phyloP scores from a whole-genome alignment of 2,329 filamentous ascomycete genomes.

The Pseudonectria buxi region DNA sequence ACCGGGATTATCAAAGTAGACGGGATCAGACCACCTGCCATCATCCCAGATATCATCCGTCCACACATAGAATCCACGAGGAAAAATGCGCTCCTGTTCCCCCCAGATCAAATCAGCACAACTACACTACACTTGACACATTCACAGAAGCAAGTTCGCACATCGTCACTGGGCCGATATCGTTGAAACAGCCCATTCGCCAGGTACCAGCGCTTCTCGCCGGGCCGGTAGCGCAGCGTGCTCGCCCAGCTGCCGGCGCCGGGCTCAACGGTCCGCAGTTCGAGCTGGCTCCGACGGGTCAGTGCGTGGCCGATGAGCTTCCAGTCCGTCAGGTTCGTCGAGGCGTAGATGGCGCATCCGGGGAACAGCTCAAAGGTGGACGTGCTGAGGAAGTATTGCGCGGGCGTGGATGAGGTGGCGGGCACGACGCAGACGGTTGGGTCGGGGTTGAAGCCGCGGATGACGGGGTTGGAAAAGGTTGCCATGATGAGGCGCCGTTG shows the following conservation, averaged over 20 bases:
- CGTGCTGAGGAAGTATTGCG: slow-evolving; percentile 50
- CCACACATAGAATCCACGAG: slow-evolving; percentile 47
- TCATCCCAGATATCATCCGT: slow-evolving; percentile 47
- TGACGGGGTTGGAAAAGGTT: slow-evolving; percentile 43
- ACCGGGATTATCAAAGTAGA: slow-evolving; percentile 47
- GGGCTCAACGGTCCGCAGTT: slow-evolving; percentile 45
- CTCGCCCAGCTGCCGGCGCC: slow-evolving; percentile 44
- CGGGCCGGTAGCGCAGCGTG: slow-evolving; percentile 37
- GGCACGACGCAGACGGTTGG: slow-evolving; percentile 41
- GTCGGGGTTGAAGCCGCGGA: slow-evolving; percentile 56
- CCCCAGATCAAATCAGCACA: background rate
- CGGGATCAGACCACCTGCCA: slow-evolving; percentile 43
- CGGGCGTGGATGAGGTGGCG: slow-evolving; percentile 20
- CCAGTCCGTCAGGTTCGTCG: slow-evolving; percentile 46
- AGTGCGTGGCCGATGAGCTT: slow-evolving; percentile 46
- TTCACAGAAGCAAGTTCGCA: background rate
- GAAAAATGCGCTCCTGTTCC: slow-evolving; percentile 39
- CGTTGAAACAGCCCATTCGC: slow-evolving; percentile 38
- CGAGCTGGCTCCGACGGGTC: slow-evolving; percentile 42
- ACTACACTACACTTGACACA: no score
- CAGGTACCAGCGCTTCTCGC: slow-evolving; percentile 38
- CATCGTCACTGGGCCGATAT: slow-evolving; percentile 33
- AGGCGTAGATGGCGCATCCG: slow-evolving; percentile 54
- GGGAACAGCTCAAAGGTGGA: slow-evolving; percentile 59
- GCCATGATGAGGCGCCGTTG: slow-evolving; percentile 3